Conservation (phyloP, 331 rosid species). For the Prunus yedoensis region DNA sequence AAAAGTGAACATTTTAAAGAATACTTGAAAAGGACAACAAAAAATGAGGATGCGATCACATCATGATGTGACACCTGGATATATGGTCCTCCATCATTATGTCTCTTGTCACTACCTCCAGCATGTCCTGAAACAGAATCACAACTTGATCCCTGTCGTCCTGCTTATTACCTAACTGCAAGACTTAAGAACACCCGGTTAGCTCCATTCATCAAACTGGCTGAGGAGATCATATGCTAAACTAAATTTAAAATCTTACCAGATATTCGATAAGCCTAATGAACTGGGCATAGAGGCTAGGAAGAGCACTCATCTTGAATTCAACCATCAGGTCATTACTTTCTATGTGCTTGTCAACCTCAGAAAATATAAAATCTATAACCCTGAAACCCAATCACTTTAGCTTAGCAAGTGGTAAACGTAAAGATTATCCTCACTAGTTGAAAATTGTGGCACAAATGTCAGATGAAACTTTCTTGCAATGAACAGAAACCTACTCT, state of each 20-base stretch:
- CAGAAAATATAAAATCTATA: constrained; percentile 61
- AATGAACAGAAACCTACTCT: constrained; percentile 45
- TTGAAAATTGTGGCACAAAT: neutral
- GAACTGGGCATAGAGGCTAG: constrained; percentile 72
- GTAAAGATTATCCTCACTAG: neutral
- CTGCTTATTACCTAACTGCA: constrained; percentile 65
- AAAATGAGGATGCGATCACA: constrained; percentile 7
- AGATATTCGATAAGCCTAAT: constrained; percentile 62
- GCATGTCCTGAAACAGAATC: constrained; percentile 96
- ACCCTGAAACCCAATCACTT: constrained; percentile 51
- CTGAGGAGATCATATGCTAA: neutral
- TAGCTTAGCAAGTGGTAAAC: neutral
- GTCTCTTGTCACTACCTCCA: constrained; percentile 87
- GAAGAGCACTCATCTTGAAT: constrained; percentile 92
- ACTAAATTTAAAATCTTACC: constrained; percentile 46
- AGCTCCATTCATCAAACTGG: constrained; percentile 22
- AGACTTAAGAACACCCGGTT: constrained; percentile 15
- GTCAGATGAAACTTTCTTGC: neutral
- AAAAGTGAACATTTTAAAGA: constrained; percentile 19
- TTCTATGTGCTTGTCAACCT: constrained; percentile 58
- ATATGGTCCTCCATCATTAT: constrained; percentile 82
- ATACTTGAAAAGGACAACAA: neutral
- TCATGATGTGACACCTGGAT: constrained; percentile 46
- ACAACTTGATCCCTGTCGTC: constrained; percentile 87
- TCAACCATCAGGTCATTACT: constrained; percentile 32